Base-by-base conservation (phyloP, 139 green algal genomes). In the Pycnococcus provasolii region DNA sequence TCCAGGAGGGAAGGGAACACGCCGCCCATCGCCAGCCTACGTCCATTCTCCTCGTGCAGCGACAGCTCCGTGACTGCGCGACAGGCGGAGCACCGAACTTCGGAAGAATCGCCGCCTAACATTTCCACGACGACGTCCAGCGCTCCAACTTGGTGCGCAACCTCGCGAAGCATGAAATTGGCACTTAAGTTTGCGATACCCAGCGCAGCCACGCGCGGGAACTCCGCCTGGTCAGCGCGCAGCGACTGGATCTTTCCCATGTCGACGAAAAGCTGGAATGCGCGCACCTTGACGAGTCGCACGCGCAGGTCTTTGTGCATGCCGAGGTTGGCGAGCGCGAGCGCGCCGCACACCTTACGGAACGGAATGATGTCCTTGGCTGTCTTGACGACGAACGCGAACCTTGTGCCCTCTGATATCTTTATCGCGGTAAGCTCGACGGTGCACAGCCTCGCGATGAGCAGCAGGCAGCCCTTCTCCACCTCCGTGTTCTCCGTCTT, bases 401-500 rank as follows among this genome's bases (percentile, higher is more conserved):
- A 26, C 45, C 59, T 48, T n/a, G 41, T 46, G 15, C 45, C 59
- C n/a, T 15, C 11, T 8, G 48, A 13, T 4, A 60, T n/a, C 37
- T 60, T 68, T 2, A 60, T 13, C n/a, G 47, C 45, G n/a, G 59
- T 60, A 39, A 3, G 40, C 15, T 59, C 39, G 6, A 26, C 42
- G 47, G 53, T 37, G 42, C 42, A 55, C 62, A 68, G 15, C 7
- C 62, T 15, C 47, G 62, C 62, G 45, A 68, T 44, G 62, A 15
- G 9, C 2, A 68, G 50, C n/a, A 68, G 62, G 7, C 26, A 42
- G 42, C 50, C 58, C 62, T 68, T 68, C 47, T 68, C 62, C 48
- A 57, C 50, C n/a, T 68, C 50, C 48, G 37, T 68, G 6, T 68
- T 47, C n/a, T 68, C 62, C 46, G 62, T 60, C 48, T 68, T 68